A percentile compares a stretch with the other conserved stretches of the same genome.
These are phyloP conservation scores for Pinus tabuliformis DNA, from an alignment of 75 land plant species.

Conservation along the genomic window DNA sequence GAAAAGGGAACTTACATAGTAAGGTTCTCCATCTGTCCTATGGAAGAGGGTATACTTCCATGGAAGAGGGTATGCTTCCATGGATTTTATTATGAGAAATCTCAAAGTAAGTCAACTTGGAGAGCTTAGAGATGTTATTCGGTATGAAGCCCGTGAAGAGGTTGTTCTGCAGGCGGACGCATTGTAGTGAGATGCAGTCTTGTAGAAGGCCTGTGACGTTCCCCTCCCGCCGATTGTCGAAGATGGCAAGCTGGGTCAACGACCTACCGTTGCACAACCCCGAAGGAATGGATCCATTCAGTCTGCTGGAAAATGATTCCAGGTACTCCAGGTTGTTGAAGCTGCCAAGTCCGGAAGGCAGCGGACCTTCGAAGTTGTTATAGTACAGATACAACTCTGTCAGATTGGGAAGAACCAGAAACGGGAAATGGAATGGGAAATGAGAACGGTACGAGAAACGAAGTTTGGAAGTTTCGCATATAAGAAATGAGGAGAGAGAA, in stretches of 20 bases:
- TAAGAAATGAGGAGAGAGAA: too few species aligned
- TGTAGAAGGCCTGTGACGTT: too few species aligned
- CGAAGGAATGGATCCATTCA: conserved; percentile 37
- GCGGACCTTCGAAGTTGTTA: conserved; percentile 30
- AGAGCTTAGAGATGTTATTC: conserved; percentile 5
- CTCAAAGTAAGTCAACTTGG: conserved; percentile 21
- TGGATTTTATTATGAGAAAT: conserved; percentile 29
- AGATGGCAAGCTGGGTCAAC: conserved; percentile 14
- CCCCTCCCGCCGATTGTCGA: conserved; percentile 11
- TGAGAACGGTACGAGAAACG: too few species aligned
- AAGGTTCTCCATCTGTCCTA: conserved; percentile 21
- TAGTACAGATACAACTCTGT: conserved; percentile 17
- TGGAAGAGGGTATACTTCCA: too few species aligned
- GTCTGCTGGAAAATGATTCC: conserved; percentile 30
- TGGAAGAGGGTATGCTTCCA: conserved; percentile 27
- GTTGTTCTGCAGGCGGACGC: conserved; percentile 36
- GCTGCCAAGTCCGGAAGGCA: conserved; percentile 33
- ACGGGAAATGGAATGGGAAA: too few species aligned
- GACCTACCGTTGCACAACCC: conserved; percentile 23
- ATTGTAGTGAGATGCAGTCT: conserved; percentile 18
- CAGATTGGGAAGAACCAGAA: conserved; percentile 15
- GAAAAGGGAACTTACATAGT: too few species aligned
- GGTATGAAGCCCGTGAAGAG: conserved; percentile 31
- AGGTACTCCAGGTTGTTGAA: conserved; percentile 15
- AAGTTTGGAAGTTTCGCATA: too few species aligned